Evolutionary conservation across 179 eudicot genomes (phyloP).

Genomic region (Heliamphora pulchella): DNA sequence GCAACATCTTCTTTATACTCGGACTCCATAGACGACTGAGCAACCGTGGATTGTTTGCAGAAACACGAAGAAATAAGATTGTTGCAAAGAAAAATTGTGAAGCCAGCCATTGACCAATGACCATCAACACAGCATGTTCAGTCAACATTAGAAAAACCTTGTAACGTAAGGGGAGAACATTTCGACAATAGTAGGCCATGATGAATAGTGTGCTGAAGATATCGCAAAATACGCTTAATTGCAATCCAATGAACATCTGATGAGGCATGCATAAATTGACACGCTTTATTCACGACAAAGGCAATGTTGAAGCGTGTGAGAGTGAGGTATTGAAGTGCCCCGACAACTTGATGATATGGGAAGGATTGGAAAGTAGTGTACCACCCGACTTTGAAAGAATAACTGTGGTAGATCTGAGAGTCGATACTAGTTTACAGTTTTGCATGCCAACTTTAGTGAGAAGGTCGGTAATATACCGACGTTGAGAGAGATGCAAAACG

Average conservation of each 20-base stretch:
- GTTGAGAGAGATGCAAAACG: not conserved
- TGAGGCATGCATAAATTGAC: not conserved
- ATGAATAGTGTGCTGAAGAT: not conserved
- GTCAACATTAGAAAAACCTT: too few species aligned
- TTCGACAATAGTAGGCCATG: not conserved
- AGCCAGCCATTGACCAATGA: too few species aligned
- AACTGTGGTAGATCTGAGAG: not conserved
- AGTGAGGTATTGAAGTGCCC: not conserved
- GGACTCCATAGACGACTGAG: too few species aligned
- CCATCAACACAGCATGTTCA: too few species aligned
- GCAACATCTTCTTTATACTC: too few species aligned
- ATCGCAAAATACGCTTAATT: not conserved
- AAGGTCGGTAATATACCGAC: not conserved
- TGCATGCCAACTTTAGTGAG: not conserved
- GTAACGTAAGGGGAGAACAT: too few species aligned
- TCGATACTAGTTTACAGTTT: not conserved
- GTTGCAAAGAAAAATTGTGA: too few species aligned
- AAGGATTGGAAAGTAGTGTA: not conserved
- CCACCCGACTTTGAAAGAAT: not conserved
- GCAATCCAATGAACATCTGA: not conserved
- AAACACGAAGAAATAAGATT: too few species aligned
- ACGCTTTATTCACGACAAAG: not conserved
- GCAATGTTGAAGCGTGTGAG: not conserved
- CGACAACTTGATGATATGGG: not conserved
- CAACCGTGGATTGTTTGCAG: too few species aligned